A percentile compares a stretch with the other conserved stretches of the same genome.
phyloP scores from a whole-genome alignment of 768 basidiomycete genomes.

The Tubosaeta sp. region DNA sequence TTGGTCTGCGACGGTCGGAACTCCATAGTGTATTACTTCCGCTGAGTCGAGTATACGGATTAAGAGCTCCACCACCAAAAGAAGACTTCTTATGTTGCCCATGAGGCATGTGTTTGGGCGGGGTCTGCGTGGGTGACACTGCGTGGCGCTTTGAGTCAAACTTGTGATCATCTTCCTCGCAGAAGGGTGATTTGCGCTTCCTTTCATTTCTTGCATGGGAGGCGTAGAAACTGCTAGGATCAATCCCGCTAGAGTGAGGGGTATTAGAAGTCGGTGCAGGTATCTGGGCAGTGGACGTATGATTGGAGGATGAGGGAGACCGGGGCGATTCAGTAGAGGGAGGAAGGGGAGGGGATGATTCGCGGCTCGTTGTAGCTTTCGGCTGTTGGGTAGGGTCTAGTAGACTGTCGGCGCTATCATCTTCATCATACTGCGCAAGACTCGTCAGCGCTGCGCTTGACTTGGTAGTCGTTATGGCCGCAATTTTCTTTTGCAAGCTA shows the following conservation, averaged over 20 bases:
- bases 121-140: slow-evolving; percentile 18
- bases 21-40: slow-evolving; percentile 34
- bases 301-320: slow-evolving; percentile 30
- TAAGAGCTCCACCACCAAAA: slow-evolving; percentile 28
- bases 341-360: slow-evolving; percentile 29
- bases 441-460: slow-evolving; percentile 35
- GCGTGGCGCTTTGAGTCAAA: slow-evolving; percentile 18
- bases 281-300: slow-evolving; percentile 17
- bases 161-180: slow-evolving; percentile 27
- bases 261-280: slow-evolving; percentile 18
- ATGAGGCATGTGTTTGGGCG: slow-evolving; percentile 17
- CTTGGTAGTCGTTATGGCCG: slow-evolving; percentile 28
- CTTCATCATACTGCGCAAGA: slow-evolving; percentile 41
- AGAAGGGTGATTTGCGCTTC: slow-evolving; percentile 40
- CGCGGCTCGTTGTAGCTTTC: slow-evolving; percentile 17
- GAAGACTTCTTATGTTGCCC: slow-evolving; percentile 27
- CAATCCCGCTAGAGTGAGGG: slow-evolving; percentile 23
- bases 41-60: slow-evolving; percentile 33
- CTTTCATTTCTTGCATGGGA: slow-evolving; percentile 22
- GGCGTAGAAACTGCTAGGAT: slow-evolving; percentile 39
- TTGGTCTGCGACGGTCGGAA: slow-evolving; percentile 22
- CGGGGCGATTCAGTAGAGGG: slow-evolving; percentile 31
- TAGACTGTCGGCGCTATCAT: slow-evolving; percentile 31
- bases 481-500: slow-evolving; percentile 51
- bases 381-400: slow-evolving; percentile 16